A percentile compares a stretch with the other conserved stretches of the same genome.
phyloP scores from a whole-genome alignment of 352 stramenopile species.

The Phytophthora cryptogea region DNA sequence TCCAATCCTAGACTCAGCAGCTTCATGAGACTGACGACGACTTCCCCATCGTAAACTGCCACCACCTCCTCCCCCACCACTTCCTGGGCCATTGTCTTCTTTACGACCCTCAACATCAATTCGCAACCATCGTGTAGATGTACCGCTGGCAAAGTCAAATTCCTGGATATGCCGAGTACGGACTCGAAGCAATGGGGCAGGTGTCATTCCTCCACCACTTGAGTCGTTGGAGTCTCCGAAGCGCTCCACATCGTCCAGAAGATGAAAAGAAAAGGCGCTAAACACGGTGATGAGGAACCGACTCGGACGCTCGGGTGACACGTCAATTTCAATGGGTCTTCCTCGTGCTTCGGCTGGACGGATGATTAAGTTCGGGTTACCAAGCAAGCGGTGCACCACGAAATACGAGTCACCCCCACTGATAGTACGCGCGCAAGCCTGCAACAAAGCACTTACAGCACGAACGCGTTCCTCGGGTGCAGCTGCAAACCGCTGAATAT shows the following conservation, averaged over 20 bases:
- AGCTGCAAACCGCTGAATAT: conserved; percentile 71
- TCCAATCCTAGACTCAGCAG: conserved; percentile 41
- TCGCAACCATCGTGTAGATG: conserved; percentile 68
- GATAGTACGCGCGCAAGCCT: conserved; percentile 77
- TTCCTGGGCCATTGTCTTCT: conserved; percentile 39
- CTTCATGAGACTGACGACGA: conserved; percentile 40
- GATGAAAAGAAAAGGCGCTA: conserved; percentile 78
- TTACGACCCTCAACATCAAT: conserved; percentile 67
- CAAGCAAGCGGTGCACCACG: conserved; percentile 73
- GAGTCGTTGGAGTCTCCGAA: conserved; percentile 49
- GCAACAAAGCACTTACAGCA: conserved; percentile 66
- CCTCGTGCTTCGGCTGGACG: conserved; percentile 68
- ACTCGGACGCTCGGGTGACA: conserved; percentile 53
- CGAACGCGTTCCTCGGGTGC: conserved; percentile 68
- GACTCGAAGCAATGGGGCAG: conserved; percentile 63
- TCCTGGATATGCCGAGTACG: conserved; percentile 80
- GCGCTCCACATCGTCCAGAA: conserved; percentile 79
- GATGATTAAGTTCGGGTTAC: conserved; percentile 76
- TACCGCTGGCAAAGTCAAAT: conserved; percentile 75
- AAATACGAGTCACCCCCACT: conserved; percentile 84
- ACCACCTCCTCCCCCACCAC: conserved; percentile 14
- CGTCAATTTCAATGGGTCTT: conserved; percentile 75
- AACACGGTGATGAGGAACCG: conserved; percentile 80
- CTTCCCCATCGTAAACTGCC: conserved; percentile 28
- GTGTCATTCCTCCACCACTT: conserved; percentile 43